Conservation (phyloP, 805 yeast species). For the Teunomyces lycoperdinae region DNA sequence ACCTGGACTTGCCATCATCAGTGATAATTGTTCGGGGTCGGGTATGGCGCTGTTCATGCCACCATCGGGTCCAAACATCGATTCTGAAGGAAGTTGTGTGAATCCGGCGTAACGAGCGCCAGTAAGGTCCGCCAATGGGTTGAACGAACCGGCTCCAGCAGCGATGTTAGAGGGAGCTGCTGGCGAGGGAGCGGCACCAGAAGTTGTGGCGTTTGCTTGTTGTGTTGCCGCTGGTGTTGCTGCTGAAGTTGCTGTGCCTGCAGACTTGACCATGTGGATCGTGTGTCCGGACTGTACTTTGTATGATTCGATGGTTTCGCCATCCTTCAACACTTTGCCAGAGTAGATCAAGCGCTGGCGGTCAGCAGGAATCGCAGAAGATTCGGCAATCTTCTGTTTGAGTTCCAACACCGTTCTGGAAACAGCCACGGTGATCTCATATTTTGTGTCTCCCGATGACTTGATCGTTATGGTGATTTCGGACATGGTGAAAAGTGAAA, state of each 20-base stretch:
- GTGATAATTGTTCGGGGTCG: slow-evolving; percentile 68
- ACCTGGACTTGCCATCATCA: slow-evolving; percentile 77
- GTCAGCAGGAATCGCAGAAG: slow-evolving; percentile 66
- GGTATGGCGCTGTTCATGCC: slow-evolving; percentile 75
- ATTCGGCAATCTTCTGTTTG: slow-evolving; percentile 60
- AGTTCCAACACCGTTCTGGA: slow-evolving; percentile 61
- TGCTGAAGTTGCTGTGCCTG: slow-evolving; percentile 39
- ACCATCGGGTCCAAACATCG: slow-evolving; percentile 92
- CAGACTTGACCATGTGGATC: slow-evolving; percentile 84
- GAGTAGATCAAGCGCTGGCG: slow-evolving; percentile 89
- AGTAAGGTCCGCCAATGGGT: slow-evolving; percentile 88
- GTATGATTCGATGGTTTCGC: slow-evolving; percentile 68
- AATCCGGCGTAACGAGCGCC: slow-evolving; percentile 96
- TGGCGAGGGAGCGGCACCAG: slow-evolving; percentile 1
- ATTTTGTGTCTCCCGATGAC: slow-evolving; percentile 75
- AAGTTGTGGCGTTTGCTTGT: slow-evolving; percentile 10
- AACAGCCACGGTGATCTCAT: slow-evolving; percentile 56
- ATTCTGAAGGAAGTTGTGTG: slow-evolving; percentile 80
- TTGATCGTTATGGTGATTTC: slow-evolving; percentile 35
- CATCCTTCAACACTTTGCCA: slow-evolving; percentile 89
- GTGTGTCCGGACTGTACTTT: slow-evolving; percentile 85
- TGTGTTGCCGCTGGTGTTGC: slow-evolving; percentile 23
- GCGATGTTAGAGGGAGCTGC: slow-evolving; percentile 74
- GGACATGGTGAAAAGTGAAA: slow-evolving; percentile 17
- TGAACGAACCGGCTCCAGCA: slow-evolving; percentile 84